Percentiles rank a stretch among this genome's conserved stretches.
These are phyloP conservation scores for Fusarium foetens DNA, from an alignment of 2,329 filamentous ascomycete genomes.

Conservation along the genomic window DNA sequence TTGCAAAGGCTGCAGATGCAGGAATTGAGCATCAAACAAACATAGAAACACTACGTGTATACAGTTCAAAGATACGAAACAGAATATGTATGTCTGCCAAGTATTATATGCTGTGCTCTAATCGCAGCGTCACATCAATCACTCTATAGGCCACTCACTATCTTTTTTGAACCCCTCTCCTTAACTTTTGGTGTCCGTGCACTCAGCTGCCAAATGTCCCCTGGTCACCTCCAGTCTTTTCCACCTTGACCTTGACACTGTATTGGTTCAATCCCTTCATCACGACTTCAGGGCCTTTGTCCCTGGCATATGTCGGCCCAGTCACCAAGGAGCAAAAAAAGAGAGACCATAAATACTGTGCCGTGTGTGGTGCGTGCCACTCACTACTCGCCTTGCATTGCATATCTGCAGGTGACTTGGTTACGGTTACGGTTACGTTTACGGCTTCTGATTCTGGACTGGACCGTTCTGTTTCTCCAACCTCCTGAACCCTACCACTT, in stretches of 20 bases:
- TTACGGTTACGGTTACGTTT: neutral
- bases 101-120: neutral
- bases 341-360: neutral
- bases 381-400: neutral
- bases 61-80: neutral
- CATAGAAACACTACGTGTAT: neutral
- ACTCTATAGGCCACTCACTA: neutral
- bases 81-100: neutral
- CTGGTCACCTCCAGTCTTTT: slow-evolving; percentile 19
- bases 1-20: neutral
- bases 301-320: slow-evolving; percentile 11
- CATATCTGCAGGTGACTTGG: neutral
- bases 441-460: neutral
- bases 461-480: neutral
- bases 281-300: slow-evolving; percentile 19
- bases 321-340: neutral
- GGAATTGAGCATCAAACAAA: neutral
- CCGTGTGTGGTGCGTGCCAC: neutral
- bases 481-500: slow-evolving; percentile 2
- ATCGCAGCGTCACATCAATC: neutral
- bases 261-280: slow-evolving; percentile 22
- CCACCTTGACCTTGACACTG: slow-evolving; percentile 1
- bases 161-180: slow-evolving; percentile 13
- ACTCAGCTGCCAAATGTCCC: slow-evolving; percentile 25
- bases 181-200: slow-evolving; percentile 27